Conservation (phyloP, 2,329 filamentous ascomycete species). For the Sarocladiaceae sp. region DNA sequence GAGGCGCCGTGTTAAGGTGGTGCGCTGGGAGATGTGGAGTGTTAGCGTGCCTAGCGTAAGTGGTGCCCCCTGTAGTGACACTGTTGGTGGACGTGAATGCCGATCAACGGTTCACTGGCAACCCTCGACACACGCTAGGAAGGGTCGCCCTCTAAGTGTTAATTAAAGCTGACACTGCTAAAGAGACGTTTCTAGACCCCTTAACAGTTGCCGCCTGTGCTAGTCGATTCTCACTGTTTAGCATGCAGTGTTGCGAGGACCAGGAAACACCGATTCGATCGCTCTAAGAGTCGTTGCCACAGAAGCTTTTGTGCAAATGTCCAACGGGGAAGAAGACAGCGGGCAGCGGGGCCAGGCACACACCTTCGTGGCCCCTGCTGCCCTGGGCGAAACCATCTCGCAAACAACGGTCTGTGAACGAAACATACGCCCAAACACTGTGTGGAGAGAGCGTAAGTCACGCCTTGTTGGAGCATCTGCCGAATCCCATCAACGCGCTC, state of each 20-base stretch:
- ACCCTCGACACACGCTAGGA: not conserved
- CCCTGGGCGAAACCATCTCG: slow-evolving; percentile 6
- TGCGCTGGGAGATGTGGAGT: not conserved
- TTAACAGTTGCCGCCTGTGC: no score
- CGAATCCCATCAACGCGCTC: not conserved
- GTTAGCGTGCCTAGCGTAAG: not conserved
- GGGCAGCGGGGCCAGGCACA: not conserved
- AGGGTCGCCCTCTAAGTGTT: not conserved
- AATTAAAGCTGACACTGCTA: not conserved
- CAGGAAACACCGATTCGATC: no score
- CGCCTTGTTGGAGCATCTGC: not conserved
- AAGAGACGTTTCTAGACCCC: no score
- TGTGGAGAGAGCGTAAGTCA: not conserved
- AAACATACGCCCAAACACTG: slow-evolving; percentile 7
- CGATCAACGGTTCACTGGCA: not conserved
- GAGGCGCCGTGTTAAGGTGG: not conserved
- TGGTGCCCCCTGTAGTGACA: not conserved
- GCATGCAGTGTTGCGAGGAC: no score
- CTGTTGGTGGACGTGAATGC: not conserved
- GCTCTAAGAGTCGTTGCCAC: no score
- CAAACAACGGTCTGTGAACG: slow-evolving; percentile 6
- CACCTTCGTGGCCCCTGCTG: not conserved
- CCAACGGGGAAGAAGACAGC: no score
- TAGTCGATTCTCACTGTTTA: no score
- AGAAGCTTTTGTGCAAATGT: no score